These are phyloP conservation scores for Elaphomyces granulatus DNA, from an alignment of 495 filamentous ascomycete genomes.

Conservation along the genomic window DNA sequence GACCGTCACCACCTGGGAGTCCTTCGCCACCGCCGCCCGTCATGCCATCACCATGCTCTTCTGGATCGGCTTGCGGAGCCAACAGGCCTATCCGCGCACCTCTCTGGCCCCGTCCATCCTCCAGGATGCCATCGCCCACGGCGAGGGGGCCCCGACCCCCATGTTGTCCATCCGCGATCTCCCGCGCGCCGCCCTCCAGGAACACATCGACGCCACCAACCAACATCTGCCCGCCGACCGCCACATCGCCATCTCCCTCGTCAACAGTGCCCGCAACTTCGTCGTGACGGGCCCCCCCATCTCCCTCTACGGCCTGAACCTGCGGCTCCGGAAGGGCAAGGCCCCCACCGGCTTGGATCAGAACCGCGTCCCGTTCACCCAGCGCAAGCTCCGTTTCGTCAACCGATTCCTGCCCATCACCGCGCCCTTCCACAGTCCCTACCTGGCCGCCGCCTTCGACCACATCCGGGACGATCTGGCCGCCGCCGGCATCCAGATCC, in stretches of 20 bases:
- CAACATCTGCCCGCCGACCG: constrained; percentile 82
- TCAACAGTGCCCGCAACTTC: constrained; percentile 93
- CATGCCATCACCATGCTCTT: constrained; percentile 87
- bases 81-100: constrained; percentile 90
- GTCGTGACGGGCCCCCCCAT: constrained; percentile 94
- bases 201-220: constrained; percentile 91
- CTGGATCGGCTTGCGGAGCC: constrained; percentile 97
- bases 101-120: constrained; percentile 82
- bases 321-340: constrained; percentile 88
- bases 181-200: constrained; percentile 67
- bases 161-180: constrained; percentile 97
- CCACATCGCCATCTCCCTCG: constrained; percentile 86
- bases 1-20: constrained; percentile 76
- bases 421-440: constrained; percentile 93
- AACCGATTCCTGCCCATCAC: constrained; percentile 97
- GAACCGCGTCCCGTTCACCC: constrained; percentile 82
- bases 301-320: constrained; percentile 88
- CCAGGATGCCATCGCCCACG: constrained; percentile 88
- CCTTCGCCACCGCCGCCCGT: constrained; percentile 61
- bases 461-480: constrained; percentile 77
- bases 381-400: constrained; percentile 90
- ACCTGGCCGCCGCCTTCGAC: constrained; percentile 63
- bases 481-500: constrained; percentile 51
- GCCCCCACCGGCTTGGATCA: constrained; percentile 93
- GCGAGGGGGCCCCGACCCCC: constrained; percentile 85